phyloP scores from a whole-genome alignment of 2,329 filamentous ascomycete species.

The Sphaerostilbella broomeana region DNA sequence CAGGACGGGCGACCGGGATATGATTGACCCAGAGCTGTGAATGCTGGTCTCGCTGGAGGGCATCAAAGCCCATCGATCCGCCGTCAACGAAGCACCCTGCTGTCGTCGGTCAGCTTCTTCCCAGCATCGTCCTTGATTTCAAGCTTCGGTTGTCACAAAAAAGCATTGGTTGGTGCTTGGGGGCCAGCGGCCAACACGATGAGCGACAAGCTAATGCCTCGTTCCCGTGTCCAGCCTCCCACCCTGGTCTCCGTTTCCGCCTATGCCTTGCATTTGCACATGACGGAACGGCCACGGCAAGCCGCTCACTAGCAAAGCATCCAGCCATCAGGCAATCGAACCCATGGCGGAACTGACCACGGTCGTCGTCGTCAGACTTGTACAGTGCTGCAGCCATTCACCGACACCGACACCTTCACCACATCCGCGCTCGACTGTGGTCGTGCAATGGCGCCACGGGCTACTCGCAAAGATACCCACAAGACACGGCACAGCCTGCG shows the following conservation, averaged over 20 bases:
- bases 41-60: not conserved
- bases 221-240: slow-evolving; percentile 14
- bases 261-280: slow-evolving; percentile 16
- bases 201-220: slow-evolving; percentile 11
- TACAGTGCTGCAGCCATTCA: slow-evolving; percentile 2
- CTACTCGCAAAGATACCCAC: not conserved
- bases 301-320: slow-evolving; percentile 5
- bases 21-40: not conserved
- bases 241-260: slow-evolving; percentile 11
- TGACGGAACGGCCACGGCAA: slow-evolving; percentile 12
- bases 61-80: not conserved
- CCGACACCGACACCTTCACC: slow-evolving; percentile 9
- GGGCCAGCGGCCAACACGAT: slow-evolving; percentile 2
- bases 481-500: slow-evolving; percentile 5
- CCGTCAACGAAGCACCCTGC: too few relatives aligned
- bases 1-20: slow-evolving; percentile 10
- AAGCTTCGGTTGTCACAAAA: too few relatives aligned
- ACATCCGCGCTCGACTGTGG: not conserved
- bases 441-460: slow-evolving; percentile 1
- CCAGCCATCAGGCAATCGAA: not conserved
- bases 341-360: not conserved
- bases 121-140: too few relatives aligned
- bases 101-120: too few relatives aligned
- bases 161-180: not conserved
- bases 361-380: not conserved